Conservation (phyloP, 345 rosid species). For the Populus davidiana region DNA sequence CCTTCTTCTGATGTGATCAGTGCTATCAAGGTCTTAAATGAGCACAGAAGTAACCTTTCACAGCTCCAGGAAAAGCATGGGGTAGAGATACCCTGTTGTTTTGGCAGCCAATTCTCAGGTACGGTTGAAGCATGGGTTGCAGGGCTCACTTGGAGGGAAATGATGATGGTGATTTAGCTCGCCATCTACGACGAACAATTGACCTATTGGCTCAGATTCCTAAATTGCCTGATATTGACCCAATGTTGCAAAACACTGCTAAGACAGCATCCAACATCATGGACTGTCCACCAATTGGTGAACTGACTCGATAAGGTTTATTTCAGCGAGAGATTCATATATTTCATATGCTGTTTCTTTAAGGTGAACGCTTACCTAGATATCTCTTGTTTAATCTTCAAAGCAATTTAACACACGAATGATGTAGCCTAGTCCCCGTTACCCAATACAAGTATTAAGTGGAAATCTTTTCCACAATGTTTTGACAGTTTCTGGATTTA, state of each 20-base stretch:
- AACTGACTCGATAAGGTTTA: slow-evolving; percentile 60
- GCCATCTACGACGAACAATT: slow-evolving; percentile 71
- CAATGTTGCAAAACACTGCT: slow-evolving; percentile 59
- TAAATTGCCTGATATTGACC: slow-evolving; percentile 78
- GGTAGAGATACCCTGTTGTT: slow-evolving; percentile 60
- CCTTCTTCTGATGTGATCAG: slow-evolving; percentile 56
- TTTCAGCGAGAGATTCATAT: background rate
- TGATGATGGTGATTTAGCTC: slow-evolving; percentile 94
- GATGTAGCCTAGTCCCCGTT: background rate
- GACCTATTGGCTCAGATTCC: slow-evolving; percentile 91
- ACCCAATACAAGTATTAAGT: background rate
- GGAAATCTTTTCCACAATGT: background rate
- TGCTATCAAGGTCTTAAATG: slow-evolving; percentile 53
- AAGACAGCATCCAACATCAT: slow-evolving; percentile 59
- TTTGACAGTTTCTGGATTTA: background rate
- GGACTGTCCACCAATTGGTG: slow-evolving; percentile 96
- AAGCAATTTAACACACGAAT: background rate
- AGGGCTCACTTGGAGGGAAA: slow-evolving; percentile 88
- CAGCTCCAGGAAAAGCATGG: slow-evolving; percentile 81
- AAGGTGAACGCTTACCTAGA: background rate
- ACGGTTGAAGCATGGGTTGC: slow-evolving; percentile 99
- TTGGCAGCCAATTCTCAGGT: slow-evolving; percentile 89
- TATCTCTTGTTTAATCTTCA: background rate
- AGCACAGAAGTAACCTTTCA: slow-evolving; percentile 55
- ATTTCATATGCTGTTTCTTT: background rate